phyloP scores from a whole-genome alignment of 371 early-diverging fungal genomes.

The Batkoa obscura region DNA sequence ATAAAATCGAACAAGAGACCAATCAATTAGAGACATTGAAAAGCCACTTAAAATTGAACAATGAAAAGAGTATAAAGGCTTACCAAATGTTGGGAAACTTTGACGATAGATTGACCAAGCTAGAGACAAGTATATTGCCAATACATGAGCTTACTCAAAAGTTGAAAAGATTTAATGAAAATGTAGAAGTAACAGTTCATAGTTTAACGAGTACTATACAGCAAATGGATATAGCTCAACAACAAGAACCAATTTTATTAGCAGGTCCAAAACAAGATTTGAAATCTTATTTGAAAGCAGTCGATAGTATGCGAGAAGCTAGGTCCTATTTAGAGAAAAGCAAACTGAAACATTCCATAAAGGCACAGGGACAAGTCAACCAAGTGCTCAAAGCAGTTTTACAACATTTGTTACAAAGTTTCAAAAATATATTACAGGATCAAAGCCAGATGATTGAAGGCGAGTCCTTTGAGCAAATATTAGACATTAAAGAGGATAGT shows the following conservation, averaged over 20 bases:
- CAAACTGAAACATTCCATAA: slow-evolving; percentile 23
- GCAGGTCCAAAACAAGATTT: slow-evolving; percentile 8
- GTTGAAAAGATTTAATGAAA: slow-evolving; percentile 52
- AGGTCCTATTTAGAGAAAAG: slow-evolving; percentile 23
- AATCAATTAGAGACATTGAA: slow-evolving; percentile 12
- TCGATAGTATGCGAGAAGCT: slow-evolving; percentile 33
- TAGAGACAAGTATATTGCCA: slow-evolving; percentile 65
- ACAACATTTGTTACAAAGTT: slow-evolving; percentile 25
- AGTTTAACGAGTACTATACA: background rate
- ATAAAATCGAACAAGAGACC: slow-evolving; percentile 4
- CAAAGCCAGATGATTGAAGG: slow-evolving; percentile 23
- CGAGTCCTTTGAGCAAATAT: slow-evolving; percentile 24
- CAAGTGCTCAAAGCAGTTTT: slow-evolving; percentile 21
- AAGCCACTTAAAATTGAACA: slow-evolving; percentile 15
- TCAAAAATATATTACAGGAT: slow-evolving; percentile 24
- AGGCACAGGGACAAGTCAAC: slow-evolving; percentile 16
- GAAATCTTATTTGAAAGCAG: slow-evolving; percentile 27
- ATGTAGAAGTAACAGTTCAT: background rate
- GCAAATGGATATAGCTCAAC: background rate
- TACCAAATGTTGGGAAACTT: slow-evolving; percentile 11
- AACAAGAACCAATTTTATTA: slow-evolving; percentile 2
- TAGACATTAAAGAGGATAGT: slow-evolving; percentile 14
- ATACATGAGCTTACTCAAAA: slow-evolving; percentile 73
- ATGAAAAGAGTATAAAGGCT: slow-evolving; percentile 10
- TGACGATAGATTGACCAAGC: slow-evolving; percentile 54